Conservation (phyloP, 2,329 filamentous ascomycete species). For the Claviceps spartinae region DNA sequence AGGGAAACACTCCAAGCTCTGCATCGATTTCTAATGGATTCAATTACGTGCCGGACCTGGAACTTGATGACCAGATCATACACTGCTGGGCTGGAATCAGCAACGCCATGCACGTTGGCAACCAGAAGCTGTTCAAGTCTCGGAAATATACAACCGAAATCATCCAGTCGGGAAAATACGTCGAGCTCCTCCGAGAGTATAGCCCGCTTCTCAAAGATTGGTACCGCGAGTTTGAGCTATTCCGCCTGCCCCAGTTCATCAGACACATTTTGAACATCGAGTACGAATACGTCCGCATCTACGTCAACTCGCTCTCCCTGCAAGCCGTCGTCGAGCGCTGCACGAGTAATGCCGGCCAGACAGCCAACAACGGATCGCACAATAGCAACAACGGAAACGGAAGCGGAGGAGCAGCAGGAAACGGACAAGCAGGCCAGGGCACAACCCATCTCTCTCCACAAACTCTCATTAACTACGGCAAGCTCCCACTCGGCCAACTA, state of each 20-base stretch:
- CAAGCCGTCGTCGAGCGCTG: slow-evolving; percentile 92
- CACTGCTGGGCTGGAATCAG: slow-evolving; percentile 93
- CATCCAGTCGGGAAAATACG: slow-evolving; percentile 76
- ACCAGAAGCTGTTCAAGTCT: slow-evolving; percentile 76
- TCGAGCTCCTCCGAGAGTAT: slow-evolving; percentile 66
- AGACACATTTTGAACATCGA: slow-evolving; percentile 79
- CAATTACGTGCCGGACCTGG: slow-evolving; percentile 53
- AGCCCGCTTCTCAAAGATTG: slow-evolving; percentile 66
- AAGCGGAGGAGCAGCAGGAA: slow-evolving; percentile 9
- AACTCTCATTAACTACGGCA: slow-evolving; percentile 51
- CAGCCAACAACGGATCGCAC: slow-evolving; percentile 20
- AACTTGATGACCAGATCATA: slow-evolving; percentile 55
- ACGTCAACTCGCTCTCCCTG: slow-evolving; percentile 84
- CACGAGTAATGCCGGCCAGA: slow-evolving; percentile 54
- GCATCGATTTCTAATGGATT: slow-evolving; percentile 40
- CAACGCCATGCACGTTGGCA: slow-evolving; percentile 80
- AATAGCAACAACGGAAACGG: slow-evolving; percentile 1
- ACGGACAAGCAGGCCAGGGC: slow-evolving; percentile 15
- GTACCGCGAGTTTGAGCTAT: slow-evolving; percentile 70
- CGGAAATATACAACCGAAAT: slow-evolving; percentile 79
- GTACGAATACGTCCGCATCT: slow-evolving; percentile 89
- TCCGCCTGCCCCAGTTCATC: slow-evolving; percentile 51
- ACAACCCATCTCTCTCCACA: slow-evolving; percentile 39
- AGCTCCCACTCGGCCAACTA: slow-evolving; percentile 48
- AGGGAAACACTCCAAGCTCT: slow-evolving; percentile 48